phyloP scores from a whole-genome alignment of 441 rosid species.

The Adansonia gregorii region DNA sequence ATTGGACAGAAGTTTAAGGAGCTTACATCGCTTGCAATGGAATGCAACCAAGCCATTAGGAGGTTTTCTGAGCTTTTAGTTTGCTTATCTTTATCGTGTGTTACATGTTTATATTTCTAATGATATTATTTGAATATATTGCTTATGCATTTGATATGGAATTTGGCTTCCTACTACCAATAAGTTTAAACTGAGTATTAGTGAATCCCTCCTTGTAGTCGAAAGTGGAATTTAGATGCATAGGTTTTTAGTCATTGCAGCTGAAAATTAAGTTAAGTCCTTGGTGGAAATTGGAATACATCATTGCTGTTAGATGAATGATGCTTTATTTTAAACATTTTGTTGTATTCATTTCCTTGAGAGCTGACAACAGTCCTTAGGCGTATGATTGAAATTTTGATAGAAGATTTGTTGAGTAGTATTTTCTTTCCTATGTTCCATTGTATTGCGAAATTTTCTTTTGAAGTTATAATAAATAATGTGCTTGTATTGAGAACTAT shows the following conservation, averaged over 20 bases:
- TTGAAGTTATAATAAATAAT: constrained; percentile 5
- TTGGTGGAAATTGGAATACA: not conserved
- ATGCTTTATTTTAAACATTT: not conserved
- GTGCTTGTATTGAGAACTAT: not conserved
- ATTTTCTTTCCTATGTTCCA: not conserved
- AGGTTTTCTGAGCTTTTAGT: constrained; percentile 46
- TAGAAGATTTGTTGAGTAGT: not conserved
- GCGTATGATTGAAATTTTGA: not conserved
- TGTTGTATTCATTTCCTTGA: not conserved
- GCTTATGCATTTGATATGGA: not conserved
- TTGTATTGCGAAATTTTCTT: not conserved
- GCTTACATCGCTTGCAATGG: constrained; percentile 65
- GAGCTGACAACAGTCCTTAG: not conserved
- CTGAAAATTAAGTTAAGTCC: not conserved
- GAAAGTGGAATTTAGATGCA: not conserved
- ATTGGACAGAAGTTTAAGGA: constrained; percentile 62
- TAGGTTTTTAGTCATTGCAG: not conserved
- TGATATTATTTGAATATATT: not conserved
- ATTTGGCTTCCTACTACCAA: not conserved
- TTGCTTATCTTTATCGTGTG: not conserved
- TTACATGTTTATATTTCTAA: not conserved
- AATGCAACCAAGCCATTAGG: constrained; percentile 74
- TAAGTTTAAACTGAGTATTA: not conserved
- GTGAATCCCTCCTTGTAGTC: not conserved
- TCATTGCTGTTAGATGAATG: not conserved